Percentiles rank a stretch among this genome's conserved stretches.
These are phyloP conservation scores for Boeremia lycopersici DNA, from an alignment of 2,329 filamentous ascomycete genomes.

Conservation along the genomic window DNA sequence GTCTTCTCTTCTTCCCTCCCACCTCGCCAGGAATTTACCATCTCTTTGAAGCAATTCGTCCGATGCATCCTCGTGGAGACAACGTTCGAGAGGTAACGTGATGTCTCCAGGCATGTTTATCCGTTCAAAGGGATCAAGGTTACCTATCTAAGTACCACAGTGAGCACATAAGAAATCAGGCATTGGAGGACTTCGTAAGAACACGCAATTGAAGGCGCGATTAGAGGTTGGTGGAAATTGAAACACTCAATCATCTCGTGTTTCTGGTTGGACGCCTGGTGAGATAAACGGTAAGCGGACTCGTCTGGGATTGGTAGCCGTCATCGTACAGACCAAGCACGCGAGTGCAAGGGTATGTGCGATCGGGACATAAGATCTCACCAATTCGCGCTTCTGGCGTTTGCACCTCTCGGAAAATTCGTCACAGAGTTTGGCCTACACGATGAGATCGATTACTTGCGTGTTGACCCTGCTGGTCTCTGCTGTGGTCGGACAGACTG, in stretches of 20 bases:
- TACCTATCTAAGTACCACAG: too few relatives aligned
- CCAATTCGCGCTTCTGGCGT: neutral
- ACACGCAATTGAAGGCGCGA: neutral
- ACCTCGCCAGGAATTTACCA: neutral
- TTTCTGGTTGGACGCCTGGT: neutral
- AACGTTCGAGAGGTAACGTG: neutral
- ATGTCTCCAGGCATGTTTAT: neutral
- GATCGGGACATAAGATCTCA: constrained; percentile 1
- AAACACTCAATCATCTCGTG: neutral
- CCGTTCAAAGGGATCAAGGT: neutral
- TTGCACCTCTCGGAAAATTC: neutral
- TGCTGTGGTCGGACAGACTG: constrained; percentile 8
- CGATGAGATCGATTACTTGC: constrained; percentile 11
- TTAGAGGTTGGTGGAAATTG: neutral
- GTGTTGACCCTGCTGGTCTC: constrained; percentile 12
- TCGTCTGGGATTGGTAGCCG: constrained; percentile 15
- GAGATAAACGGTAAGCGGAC: neutral
- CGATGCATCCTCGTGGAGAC: neutral
- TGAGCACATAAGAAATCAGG: too few relatives aligned
- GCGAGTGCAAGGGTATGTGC: constrained; percentile 17
- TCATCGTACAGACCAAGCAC: constrained; percentile 18
- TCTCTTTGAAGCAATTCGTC: neutral
- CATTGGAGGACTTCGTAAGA: neutral
- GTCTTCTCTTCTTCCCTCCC: neutral
- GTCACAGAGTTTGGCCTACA: neutral